These are phyloP conservation scores for Cytospora piceicola DNA, from an alignment of 2,329 filamentous ascomycete species.

Conservation along the genomic window DNA sequence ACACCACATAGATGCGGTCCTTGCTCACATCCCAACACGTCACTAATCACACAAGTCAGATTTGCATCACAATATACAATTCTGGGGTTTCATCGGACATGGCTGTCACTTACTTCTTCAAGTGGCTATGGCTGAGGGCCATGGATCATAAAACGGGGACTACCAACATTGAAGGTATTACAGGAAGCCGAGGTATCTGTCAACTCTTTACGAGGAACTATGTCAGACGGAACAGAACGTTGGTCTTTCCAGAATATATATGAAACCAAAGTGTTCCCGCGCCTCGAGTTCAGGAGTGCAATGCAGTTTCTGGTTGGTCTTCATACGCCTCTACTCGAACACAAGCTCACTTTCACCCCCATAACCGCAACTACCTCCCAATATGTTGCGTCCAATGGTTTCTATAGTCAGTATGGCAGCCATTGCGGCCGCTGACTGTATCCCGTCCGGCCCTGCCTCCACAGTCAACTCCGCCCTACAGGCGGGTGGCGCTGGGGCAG, in stretches of 20 bases:
- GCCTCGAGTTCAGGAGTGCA: background rate
- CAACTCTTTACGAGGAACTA: background rate
- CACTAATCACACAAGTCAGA: background rate
- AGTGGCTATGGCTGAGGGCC: background rate
- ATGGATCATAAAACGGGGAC: background rate
- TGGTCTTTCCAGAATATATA: background rate
- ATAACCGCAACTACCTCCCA: background rate
- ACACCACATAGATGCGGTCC: background rate
- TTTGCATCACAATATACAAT: background rate
- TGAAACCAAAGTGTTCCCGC: background rate
- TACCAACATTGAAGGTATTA: background rate
- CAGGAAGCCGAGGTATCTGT: background rate
- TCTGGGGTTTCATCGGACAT: background rate
- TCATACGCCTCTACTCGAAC: background rate
- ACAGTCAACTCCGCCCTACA: constrained; percentile 33
- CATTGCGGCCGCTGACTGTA: constrained; percentile 29
- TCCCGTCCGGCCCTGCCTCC: constrained; percentile 32
- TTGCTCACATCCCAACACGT: background rate
- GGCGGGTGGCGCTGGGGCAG: constrained; percentile 30
- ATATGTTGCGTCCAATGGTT: background rate
- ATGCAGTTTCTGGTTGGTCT: background rate
- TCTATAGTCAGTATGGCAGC: background rate
- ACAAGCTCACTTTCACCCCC: background rate
- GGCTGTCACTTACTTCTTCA: background rate
- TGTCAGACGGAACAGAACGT: background rate